Percentiles rank a stretch among this genome's conserved stretches.
Evolutionary conservation across 179 eudicot species (phyloP).

Genomic region (Heliamphora pulchella): DNA sequence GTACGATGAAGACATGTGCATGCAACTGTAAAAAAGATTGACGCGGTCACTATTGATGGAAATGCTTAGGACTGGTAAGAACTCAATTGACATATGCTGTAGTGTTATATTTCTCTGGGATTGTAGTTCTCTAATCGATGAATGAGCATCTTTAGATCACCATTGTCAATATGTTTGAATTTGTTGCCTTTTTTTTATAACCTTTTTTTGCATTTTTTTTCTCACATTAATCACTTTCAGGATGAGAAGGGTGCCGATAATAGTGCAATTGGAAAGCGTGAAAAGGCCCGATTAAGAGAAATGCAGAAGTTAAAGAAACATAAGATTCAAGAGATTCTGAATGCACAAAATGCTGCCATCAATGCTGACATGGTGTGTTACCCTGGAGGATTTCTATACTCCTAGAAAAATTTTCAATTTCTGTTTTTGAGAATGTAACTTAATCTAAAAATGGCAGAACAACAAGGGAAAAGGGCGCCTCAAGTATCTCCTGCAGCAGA

Average conservation of each 20-base stretch:
- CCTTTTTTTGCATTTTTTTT: slow-evolving; percentile 2
- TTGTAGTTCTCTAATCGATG: neutral
- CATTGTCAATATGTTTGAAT: neutral
- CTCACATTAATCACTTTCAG: slow-evolving; percentile 25
- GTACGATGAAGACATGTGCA: neutral
- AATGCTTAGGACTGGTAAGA: too few relatives aligned
- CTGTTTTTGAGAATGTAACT: slow-evolving; percentile 6
- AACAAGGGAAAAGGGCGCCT: slow-evolving; percentile 88
- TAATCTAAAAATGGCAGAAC: slow-evolving; percentile 42
- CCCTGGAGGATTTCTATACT: neutral
- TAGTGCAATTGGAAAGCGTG: slow-evolving; percentile 60
- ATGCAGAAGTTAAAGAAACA: slow-evolving; percentile 81
- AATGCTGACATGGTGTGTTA: slow-evolving; percentile 78
- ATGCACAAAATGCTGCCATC: slow-evolving; percentile 76
- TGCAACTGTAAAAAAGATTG: neutral
- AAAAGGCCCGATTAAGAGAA: slow-evolving; percentile 66
- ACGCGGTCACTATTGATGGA: too few relatives aligned
- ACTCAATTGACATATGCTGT: too few relatives aligned
- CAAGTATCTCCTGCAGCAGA: slow-evolving; percentile 87
- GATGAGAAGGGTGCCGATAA: slow-evolving; percentile 38
- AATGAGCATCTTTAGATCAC: neutral
- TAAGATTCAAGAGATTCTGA: slow-evolving; percentile 81
- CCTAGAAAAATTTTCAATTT: neutral
- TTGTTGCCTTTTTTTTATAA: neutral
- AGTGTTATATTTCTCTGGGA: neutral